phyloP scores from a whole-genome alignment of 768 basidiomycete species.

The Pluteus cervinus region DNA sequence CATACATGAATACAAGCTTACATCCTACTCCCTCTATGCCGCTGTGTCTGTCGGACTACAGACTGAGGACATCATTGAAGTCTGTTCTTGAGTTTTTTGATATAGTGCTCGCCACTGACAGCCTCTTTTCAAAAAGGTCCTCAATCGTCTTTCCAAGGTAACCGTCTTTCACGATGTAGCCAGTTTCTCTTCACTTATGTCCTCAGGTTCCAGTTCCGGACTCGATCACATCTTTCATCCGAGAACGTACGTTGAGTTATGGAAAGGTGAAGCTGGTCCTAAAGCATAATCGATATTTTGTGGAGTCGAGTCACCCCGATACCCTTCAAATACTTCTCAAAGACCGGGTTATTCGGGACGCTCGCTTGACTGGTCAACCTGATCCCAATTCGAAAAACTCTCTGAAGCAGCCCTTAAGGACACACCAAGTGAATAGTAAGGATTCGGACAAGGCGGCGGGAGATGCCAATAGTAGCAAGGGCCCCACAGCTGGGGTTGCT shows the following conservation, averaged over 20 bases:
- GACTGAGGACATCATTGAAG: constrained; percentile 98
- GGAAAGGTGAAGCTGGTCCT: constrained; percentile 98
- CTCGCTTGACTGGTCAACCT: constrained; percentile 66
- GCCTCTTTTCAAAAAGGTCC: constrained; percentile 41
- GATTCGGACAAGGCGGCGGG: constrained; percentile 68
- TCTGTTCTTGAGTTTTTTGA: constrained; percentile 37
- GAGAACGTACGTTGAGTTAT: constrained; percentile 90
- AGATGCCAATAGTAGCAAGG: constrained; percentile 23
- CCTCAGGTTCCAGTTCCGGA: constrained; percentile 87
- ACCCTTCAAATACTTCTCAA: constrained; percentile 84
- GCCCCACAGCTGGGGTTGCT: constrained; percentile 13
- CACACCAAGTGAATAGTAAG: too few relatives aligned
- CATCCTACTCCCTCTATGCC: constrained; percentile 95
- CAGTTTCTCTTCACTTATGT: constrained; percentile 2
- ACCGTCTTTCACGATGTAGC: constrained; percentile 11
- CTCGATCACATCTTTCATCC: constrained; percentile 79
- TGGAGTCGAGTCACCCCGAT: constrained; percentile 94
- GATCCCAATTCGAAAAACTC: too few relatives aligned
- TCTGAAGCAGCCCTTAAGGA: too few relatives aligned
- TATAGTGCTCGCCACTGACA: constrained; percentile 19
- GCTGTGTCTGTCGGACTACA: constrained; percentile 98
- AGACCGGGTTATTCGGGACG: constrained; percentile 80
- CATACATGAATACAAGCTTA: constrained; percentile 99
- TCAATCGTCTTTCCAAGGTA: constrained; percentile 79
- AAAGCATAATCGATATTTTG: constrained; percentile 96